Percentiles rank a stretch among this genome's conserved stretches.
Conservation (phyloP, 2,329 filamentous ascomycete species). For the Boeremia exigua region DNA sequence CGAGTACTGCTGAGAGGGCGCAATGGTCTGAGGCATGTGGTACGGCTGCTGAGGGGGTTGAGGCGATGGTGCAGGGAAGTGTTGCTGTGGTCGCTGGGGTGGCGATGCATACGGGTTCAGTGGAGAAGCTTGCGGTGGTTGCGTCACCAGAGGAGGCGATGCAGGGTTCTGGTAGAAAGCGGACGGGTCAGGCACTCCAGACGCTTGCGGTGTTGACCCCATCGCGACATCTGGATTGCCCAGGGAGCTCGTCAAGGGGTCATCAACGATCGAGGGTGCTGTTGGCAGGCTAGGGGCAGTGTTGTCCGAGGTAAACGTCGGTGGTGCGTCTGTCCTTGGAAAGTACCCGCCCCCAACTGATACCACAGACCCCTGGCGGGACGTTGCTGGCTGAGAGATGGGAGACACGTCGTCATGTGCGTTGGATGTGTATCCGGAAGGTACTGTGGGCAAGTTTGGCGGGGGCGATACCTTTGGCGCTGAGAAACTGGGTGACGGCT, state of each 20-base stretch:
- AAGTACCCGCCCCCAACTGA: slow-evolving; percentile 64
- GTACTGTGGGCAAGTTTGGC: slow-evolving; percentile 37
- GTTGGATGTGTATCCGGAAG: slow-evolving; percentile 38
- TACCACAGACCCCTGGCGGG: slow-evolving; percentile 54
- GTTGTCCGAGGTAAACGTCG: slow-evolving; percentile 52
- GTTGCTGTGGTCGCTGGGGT: slow-evolving; percentile 22
- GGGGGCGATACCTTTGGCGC: slow-evolving; percentile 56
- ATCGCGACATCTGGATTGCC: not conserved
- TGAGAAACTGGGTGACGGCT: slow-evolving; percentile 50
- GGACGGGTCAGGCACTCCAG: slow-evolving; percentile 32
- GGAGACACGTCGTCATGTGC: slow-evolving; percentile 61
- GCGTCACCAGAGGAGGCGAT: slow-evolving; percentile 45
- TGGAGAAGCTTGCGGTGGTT: slow-evolving; percentile 26
- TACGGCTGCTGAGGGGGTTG: slow-evolving; percentile 19
- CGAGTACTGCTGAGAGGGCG: slow-evolving; percentile 19
- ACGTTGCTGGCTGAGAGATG: slow-evolving; percentile 53
- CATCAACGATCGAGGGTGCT: slow-evolving; percentile 40
- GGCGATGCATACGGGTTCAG: slow-evolving; percentile 32
- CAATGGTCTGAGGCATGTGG: slow-evolving; percentile 12
- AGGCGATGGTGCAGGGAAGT: slow-evolving; percentile 11
- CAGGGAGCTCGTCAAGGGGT: slow-evolving; percentile 27
- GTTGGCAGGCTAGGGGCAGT: slow-evolving; percentile 45
- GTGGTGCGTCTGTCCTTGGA: slow-evolving; percentile 55
- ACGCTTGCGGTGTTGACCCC: slow-evolving; percentile 24
- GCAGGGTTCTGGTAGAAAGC: slow-evolving; percentile 46